Base-by-base conservation (phyloP, 129 eudicot species). In the sunflower (Helianthus annuus) region DNA sequence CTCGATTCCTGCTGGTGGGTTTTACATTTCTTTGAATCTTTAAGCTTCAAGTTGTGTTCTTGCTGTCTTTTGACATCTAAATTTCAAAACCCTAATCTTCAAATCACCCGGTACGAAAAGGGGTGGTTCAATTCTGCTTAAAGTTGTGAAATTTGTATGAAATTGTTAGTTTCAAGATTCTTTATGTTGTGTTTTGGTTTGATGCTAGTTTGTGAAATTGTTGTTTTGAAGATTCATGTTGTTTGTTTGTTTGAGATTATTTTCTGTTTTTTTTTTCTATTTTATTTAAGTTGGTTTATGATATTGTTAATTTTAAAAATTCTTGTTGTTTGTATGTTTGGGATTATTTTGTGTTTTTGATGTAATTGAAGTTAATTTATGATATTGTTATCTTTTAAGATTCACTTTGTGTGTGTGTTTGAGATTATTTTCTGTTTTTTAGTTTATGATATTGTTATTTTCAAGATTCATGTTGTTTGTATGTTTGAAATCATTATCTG, bases 41-140 rank as follows among this genome's bases (percentile, higher is more conserved):
- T 11, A 48, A 12, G 9, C 32, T 48, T 57, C 36, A 49, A 49
- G 11, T 34, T 48, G 16, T 51, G 59, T 69, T 76, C 75, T 76
- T 69, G 70, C 40, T 67, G 39, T 17, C 24, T 39, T 45, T 29
- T 11, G 3, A n/a, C 14, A 0, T 61, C 24, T 0, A 11, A 46
- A 46, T 3, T 77, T 51, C 12, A 2, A 39, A 49, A 62, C 81
- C 76, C 81, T 77, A 42, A 55, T 66, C 67, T 42, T 67, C 61
- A 75, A 65, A 65, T 65, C 0, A 16, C 19, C 64, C 45, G 42
- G 42, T 38, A 16, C 15, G 0, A 44, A 55, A 64, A 52, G 29
- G 53, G 48, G 68, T 76, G 64, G 75, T 61, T 70, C 61, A 54
- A 42, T 53, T 53, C 71, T 74, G 44, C 60, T 32, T n/a, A 53